Percentiles rank a stretch among this genome's conserved stretches.
phyloP scores from a whole-genome alignment of 2,329 filamentous ascomycete genomes.

The Alternaria sp. region DNA sequence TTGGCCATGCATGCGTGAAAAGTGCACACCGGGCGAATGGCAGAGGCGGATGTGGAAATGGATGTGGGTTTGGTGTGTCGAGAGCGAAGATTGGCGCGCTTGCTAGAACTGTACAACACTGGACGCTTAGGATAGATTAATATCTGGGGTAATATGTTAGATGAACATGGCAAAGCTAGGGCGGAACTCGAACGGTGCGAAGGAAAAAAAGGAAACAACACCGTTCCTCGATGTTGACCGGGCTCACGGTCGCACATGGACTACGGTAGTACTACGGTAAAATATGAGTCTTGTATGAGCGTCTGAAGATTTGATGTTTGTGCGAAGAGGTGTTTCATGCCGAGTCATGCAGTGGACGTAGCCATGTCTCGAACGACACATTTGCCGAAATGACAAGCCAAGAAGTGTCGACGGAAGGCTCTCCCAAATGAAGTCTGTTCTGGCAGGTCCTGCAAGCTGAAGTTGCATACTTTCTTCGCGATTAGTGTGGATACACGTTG shows the following conservation, averaged over 20 bases:
- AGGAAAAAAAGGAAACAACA: slow-evolving; percentile 18
- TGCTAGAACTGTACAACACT: slow-evolving; percentile 22
- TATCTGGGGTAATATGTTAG: slow-evolving; percentile 42
- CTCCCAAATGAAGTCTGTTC: neutral
- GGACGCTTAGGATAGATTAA: slow-evolving; percentile 41
- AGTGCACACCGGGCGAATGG: slow-evolving; percentile 13
- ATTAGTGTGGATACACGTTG: neutral
- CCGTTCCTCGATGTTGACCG: neutral
- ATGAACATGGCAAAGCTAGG: slow-evolving; percentile 26
- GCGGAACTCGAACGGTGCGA: slow-evolving; percentile 17
- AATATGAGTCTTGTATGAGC: neutral
- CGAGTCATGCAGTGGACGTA: neutral
- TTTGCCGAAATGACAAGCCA: neutral
- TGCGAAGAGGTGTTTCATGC: neutral
- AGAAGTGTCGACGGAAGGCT: neutral
- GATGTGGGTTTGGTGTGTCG: slow-evolving; percentile 5
- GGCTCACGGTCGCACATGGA: neutral
- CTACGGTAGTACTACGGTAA: slow-evolving; percentile 9
- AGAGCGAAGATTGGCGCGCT: slow-evolving; percentile 18
- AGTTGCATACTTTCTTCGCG: neutral
- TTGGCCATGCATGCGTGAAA: slow-evolving; percentile 7
- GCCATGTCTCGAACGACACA: neutral
- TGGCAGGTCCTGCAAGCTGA: neutral
- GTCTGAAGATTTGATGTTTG: neutral
- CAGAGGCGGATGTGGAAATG: slow-evolving; percentile 2